Base-by-base conservation (phyloP, 1,284 basidiomycete genomes). In the Testicularia cyperi region DNA sequence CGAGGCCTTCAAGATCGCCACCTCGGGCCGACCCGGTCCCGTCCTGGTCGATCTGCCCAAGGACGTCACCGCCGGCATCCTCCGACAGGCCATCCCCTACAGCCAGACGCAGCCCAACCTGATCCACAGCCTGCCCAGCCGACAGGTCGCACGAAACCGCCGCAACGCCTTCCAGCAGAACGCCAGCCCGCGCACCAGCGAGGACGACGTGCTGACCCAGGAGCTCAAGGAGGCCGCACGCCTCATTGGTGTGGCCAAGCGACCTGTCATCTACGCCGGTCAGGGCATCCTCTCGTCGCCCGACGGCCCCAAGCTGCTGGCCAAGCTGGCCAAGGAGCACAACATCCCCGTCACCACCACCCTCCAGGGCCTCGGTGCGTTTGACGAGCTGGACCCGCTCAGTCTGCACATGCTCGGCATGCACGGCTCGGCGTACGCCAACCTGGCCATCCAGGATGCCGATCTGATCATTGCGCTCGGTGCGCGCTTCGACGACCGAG, bases 1-100 rank as follows among this genome's bases (percentile, higher is more conserved):
- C 78, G 94, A 98, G 79, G 95, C 94, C 0, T 98, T 98, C 85
- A 95, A 97, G 79, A 97, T 98, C 64, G 94, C 95, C 24, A 95
- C 90, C 2, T 90, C 90, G 8, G 95, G 94, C 2, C 86, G 95
- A 29, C 94, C 92, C 1, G 94, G 94, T 3, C 94, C 95, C 45
- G 94, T 97, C 28, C 86, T 98, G 53, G 92, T 98, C 54, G 94
- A 98, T 76, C 82, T 98, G 18, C 94, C 94, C 30, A 98, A 98
- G 79, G 95, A 98, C 77, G 86, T 98, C 44, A 98, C 94, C 0
- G 95, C 95, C 1, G 85, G 86, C 38, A 87, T 96, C 72, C 83
- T 97, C 27, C 85, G 87, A 43, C 86, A 86, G 6, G 84, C 94
- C 28, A 83, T 97, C 64, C 89, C 92, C 5, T 88, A 84, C 82